phyloP scores from a whole-genome alignment of 768 basidiomycete species.

The Lactarius indigo region DNA sequence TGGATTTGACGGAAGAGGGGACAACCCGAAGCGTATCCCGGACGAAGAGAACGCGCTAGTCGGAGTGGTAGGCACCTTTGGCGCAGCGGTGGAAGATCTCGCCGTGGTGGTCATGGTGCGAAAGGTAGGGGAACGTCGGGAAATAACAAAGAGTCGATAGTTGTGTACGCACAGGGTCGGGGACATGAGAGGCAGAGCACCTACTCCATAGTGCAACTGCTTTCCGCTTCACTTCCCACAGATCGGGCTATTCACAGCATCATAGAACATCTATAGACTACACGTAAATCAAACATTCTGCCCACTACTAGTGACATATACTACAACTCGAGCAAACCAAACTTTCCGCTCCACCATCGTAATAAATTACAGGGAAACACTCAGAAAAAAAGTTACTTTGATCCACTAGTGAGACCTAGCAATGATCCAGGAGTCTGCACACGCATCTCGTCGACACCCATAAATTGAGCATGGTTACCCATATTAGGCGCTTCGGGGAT shows the following conservation, averaged over 20 bases:
- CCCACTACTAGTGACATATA: conserved; percentile 1
- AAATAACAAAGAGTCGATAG: conserved; percentile 8
- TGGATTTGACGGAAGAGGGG: conserved; percentile 59
- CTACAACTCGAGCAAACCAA: conserved; percentile 5
- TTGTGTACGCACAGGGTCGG: background rate
- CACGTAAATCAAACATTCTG: conserved; percentile 4
- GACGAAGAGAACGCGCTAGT: conserved; percentile 1
- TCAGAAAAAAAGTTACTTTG: conserved; percentile 8
- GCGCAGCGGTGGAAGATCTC: background rate
- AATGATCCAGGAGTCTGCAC: conserved; percentile 27
- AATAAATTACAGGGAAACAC: conserved; percentile 12
- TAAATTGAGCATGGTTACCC: background rate
- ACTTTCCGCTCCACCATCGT: conserved; percentile 4
- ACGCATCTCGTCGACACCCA: conserved; percentile 13
- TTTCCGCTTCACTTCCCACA: background rate
- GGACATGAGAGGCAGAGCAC: conserved; percentile 8
- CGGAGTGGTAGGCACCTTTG: background rate
- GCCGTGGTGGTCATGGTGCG: conserved; percentile 3
- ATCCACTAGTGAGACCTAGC: conserved; percentile 18
- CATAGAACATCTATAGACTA: conserved; percentile 3
- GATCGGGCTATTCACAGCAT: background rate
- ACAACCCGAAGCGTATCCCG: conserved; percentile 42
- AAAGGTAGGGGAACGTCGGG: conserved; percentile 2
- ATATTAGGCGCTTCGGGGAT: background rate
- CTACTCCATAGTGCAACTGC: background rate